Base-by-base conservation (phyloP, 768 basidiomycete species). In the Tylopilus vinaceipallidus region DNA sequence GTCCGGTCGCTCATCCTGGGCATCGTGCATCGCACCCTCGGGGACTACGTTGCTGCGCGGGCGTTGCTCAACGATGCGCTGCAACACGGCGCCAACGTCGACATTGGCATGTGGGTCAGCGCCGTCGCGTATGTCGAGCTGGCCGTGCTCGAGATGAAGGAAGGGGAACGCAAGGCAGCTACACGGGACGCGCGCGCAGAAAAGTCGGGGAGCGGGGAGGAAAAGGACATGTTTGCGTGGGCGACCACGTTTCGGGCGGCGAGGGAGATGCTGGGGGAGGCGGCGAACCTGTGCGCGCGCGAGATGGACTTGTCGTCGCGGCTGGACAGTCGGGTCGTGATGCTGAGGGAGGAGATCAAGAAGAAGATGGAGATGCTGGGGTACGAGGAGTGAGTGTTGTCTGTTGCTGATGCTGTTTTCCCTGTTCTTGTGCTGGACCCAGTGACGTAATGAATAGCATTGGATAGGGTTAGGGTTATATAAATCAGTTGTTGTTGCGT, bases 331-430 rank as follows among this genome's bases (percentile, higher is more conserved):
- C 68, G 88, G 63, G 76, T 88, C 42, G 71, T 75, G 47, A 82
- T 90, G 83, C 63, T 88, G 47, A 74, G 73, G 54, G 83, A 87
- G 60, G 86, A 90, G 78, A 83, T 91, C 57, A 71, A 61, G 61
- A 60, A 69, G 55, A 89, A 88, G 76, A 75, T 72, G 62, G 77
- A 75, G 60, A 75, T 77, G 70, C 47, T 72, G 11, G 74, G 65
- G 7, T 54, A 41, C 11, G 39, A 35, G 10, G 55, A 44, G 2
- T 63, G 47, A 52, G 24, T 39, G 9, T n/a, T 11, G n/a, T n/a
- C n/a, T n/a, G n/a, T n/a, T n/a, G n/a, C n/a, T n/a, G n/a, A n/a
- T n/a, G n/a, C n/a, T n/a, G n/a, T n/a, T n/a, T n/a, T n/a, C n/a
- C n/a, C n/a, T n/a, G n/a, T n/a, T n/a, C n/a, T n/a, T n/a, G n/a